These are phyloP conservation scores for Claviceps pazoutovae DNA, from an alignment of 2,329 filamentous ascomycete genomes.

Conservation along the genomic window DNA sequence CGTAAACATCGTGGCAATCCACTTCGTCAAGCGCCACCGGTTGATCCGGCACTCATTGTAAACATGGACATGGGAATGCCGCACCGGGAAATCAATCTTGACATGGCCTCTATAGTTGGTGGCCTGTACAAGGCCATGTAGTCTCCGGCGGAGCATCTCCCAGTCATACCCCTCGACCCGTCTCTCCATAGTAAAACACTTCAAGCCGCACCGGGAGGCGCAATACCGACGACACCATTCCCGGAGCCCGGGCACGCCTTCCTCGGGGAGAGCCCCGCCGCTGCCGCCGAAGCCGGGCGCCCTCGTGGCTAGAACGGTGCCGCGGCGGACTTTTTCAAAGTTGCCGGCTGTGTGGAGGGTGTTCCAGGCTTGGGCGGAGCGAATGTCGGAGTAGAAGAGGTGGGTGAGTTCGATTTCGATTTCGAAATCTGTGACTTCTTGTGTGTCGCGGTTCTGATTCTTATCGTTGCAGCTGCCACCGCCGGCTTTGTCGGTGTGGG, in stretches of 20 bases:
- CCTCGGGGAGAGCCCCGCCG: conserved; percentile 13
- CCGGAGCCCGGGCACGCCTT: conserved; percentile 18
- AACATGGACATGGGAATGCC: conserved; percentile 42
- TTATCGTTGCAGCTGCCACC: not conserved
- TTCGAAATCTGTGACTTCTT: conserved; percentile 44
- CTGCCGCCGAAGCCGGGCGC: conserved; percentile 29
- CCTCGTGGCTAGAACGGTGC: conserved; percentile 40
- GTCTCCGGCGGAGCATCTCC: conserved; percentile 31
- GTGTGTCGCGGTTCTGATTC: conserved; percentile 30
- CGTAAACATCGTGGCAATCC: conserved; percentile 52
- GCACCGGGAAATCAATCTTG: conserved; percentile 43
- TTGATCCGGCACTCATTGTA: conserved; percentile 52
- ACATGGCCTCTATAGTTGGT: conserved; percentile 56
- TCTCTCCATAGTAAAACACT: conserved; percentile 38
- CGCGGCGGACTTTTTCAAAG: conserved; percentile 48
- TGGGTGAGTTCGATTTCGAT: conserved; percentile 44
- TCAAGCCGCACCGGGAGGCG: conserved; percentile 41
- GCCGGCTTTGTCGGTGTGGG: conserved; percentile 22
- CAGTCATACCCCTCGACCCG: conserved; percentile 48
- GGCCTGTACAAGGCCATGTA: conserved; percentile 43
- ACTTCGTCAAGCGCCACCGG: conserved; percentile 47
- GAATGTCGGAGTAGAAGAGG: conserved; percentile 36
- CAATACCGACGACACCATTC: conserved; percentile 60
- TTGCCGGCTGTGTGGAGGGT: conserved; percentile 39
- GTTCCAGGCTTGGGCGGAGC: conserved; percentile 25